Evolutionary conservation across 352 stramenopile genomes (phyloP).

Genomic region (Pythium oligandrum): DNA sequence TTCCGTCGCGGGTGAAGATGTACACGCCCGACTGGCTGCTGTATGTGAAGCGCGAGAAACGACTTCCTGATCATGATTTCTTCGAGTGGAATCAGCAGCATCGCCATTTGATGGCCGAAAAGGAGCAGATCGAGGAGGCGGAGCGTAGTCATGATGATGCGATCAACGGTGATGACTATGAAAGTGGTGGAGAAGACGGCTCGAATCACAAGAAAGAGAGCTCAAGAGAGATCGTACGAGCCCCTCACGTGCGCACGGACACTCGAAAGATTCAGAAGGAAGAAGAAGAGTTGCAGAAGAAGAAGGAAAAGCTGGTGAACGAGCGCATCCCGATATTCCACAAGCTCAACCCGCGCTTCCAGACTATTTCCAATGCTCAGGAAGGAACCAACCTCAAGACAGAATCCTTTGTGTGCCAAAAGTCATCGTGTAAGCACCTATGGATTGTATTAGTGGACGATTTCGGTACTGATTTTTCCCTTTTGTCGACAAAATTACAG

Average conservation of each 20-base stretch:
- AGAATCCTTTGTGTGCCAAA: constrained; percentile 66
- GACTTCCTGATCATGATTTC: constrained; percentile 18
- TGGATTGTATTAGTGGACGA: not conserved
- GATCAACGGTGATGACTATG: constrained; percentile 18
- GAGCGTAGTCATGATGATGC: constrained; percentile 4
- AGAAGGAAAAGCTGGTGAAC: constrained; percentile 51
- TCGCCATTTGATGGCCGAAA: constrained; percentile 13
- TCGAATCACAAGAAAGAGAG: constrained; percentile 36
- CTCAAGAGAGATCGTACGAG: constrained; percentile 37
- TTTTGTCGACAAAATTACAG: constrained; percentile 14
- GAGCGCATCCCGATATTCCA: constrained; percentile 66
- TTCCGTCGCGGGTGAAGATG: constrained; percentile 33
- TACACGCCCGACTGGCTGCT: constrained; percentile 68
- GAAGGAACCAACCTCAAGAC: constrained; percentile 34
- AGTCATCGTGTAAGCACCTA: constrained; percentile 47
- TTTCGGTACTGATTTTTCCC: not conserved
- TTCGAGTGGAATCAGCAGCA: constrained; percentile 42
- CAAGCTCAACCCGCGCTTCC: constrained; percentile 66
- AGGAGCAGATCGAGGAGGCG: constrained; percentile 12
- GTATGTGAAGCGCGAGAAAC: constrained; percentile 32
- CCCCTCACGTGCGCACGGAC: constrained; percentile 28
- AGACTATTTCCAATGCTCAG: constrained; percentile 29
- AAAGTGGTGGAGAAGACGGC: constrained; percentile 33
- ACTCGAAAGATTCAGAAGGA: constrained; percentile 30
- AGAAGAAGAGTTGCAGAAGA: constrained; percentile 36